Evolutionary conservation across 108 stramenopile genomes (phyloP).

Genomic region (Nitzschia sp.): DNA sequence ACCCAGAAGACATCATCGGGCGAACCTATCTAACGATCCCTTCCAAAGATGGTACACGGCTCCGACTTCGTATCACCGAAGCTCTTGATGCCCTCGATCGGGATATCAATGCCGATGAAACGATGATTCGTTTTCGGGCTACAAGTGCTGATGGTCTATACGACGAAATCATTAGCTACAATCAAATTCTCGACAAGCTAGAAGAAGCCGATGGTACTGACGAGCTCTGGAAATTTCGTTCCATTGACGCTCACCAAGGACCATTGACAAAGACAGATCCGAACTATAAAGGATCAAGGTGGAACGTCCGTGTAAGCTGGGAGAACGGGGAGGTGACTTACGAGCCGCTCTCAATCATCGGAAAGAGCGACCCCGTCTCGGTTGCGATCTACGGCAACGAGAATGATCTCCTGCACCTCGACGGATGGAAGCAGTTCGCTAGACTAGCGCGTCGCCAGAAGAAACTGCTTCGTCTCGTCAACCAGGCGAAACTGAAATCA

Average conservation of each 20-base stretch:
- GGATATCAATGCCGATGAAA: background rate
- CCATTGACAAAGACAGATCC: slow-evolving; percentile 32
- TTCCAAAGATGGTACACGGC: background rate
- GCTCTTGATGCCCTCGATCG: background rate
- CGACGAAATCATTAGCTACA: slow-evolving; percentile 26
- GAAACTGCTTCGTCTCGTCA: slow-evolving; percentile 11
- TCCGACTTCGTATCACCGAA: background rate
- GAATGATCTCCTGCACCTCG: too few relatives aligned
- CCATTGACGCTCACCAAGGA: slow-evolving; percentile 24
- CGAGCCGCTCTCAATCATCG: slow-evolving; percentile 30
- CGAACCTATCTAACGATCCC: slow-evolving; percentile 4
- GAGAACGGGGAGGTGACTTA: slow-evolving; percentile 28
- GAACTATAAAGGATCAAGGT: too few relatives aligned
- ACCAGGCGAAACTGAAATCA: slow-evolving; percentile 17
- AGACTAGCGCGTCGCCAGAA: too few relatives aligned
- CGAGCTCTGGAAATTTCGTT: slow-evolving; percentile 10
- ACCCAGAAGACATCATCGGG: slow-evolving; percentile 25
- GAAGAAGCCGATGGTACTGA: background rate
- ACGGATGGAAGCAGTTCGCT: too few relatives aligned
- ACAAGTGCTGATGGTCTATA: background rate
- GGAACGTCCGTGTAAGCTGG: slow-evolving; percentile 44
- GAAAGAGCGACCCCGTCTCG: too few relatives aligned
- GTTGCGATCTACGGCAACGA: too few relatives aligned
- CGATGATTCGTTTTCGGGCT: background rate
- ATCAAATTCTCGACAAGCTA: too few relatives aligned